These are phyloP conservation scores for Amphirosellinia nigrospora DNA, from an alignment of 495 filamentous ascomycete genomes.

Conservation along the genomic window DNA sequence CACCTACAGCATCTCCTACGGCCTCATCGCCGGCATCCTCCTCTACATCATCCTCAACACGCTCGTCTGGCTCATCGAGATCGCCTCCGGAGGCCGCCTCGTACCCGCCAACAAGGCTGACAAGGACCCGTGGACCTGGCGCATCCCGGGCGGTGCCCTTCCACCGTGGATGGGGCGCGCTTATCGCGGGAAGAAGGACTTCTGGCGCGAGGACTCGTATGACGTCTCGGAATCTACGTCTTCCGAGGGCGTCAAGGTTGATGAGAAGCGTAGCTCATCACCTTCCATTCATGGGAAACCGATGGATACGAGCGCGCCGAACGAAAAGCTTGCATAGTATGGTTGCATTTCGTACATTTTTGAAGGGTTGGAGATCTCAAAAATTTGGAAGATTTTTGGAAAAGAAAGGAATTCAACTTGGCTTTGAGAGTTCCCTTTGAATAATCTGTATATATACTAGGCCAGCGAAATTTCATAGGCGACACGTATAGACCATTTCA, in stretches of 20 bases:
- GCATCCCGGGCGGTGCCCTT: slow-evolving; percentile 68
- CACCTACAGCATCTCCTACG: slow-evolving; percentile 80
- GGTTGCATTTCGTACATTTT: neutral
- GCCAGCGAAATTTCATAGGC: neutral
- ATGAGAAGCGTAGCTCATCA: slow-evolving; percentile 7
- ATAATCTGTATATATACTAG: slow-evolving; percentile 14
- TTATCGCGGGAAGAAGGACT: slow-evolving; percentile 68
- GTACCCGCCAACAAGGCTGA: slow-evolving; percentile 73
- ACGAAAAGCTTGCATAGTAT: slow-evolving; percentile 7
- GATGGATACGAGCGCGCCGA: neutral
- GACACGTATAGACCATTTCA: neutral
- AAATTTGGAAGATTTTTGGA: neutral
- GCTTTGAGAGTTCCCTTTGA: neutral
- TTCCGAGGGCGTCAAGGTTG: neutral
- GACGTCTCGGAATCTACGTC: slow-evolving; percentile 25
- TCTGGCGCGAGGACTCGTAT: slow-evolving; percentile 61
- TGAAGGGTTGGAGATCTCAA: neutral
- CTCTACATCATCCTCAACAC: slow-evolving; percentile 74
- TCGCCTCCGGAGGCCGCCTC: slow-evolving; percentile 67
- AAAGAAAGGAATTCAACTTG: neutral
- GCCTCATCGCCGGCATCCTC: slow-evolving; percentile 76
- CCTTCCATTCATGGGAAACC: slow-evolving; percentile 8
- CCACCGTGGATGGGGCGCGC: slow-evolving; percentile 71
- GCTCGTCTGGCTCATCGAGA: slow-evolving; percentile 67
- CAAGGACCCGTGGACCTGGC: slow-evolving; percentile 77